Percentiles rank a stretch among this genome's conserved stretches.
Evolutionary conservation across 495 filamentous ascomycete species (phyloP).

Genomic region (Aspergillus cristatus): DNA sequence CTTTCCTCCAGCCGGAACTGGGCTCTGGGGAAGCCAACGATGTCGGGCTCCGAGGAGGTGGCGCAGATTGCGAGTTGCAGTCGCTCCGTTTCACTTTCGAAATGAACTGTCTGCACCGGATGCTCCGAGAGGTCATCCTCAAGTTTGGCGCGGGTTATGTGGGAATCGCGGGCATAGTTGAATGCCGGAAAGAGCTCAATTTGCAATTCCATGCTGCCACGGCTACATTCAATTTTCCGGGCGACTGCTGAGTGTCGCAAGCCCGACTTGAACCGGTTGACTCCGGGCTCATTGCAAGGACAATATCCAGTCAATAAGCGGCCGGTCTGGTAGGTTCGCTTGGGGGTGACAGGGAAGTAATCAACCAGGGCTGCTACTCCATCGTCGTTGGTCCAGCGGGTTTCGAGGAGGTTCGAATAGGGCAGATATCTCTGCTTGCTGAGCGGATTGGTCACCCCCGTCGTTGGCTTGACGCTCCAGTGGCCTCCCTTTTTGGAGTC

Average conservation of each 20-base stretch:
- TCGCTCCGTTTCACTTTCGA: constrained; percentile 45
- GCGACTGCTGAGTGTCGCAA: constrained; percentile 41
- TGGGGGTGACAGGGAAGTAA: constrained; percentile 50
- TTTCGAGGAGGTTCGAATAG: constrained; percentile 61
- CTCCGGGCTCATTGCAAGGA: constrained; percentile 22
- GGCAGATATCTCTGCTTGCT: constrained; percentile 66
- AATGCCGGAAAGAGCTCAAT: constrained; percentile 64
- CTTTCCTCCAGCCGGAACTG: constrained; percentile 42
- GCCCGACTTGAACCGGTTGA: constrained; percentile 32
- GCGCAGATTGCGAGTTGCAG: constrained; percentile 58
- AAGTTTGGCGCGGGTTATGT: constrained; percentile 29
- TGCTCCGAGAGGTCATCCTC: constrained; percentile 20
- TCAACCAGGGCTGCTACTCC: constrained; percentile 62
- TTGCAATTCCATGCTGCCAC: constrained; percentile 51
- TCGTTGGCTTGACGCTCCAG: constrained; percentile 49
- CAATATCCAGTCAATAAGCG: constrained; percentile 28
- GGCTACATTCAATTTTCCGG: constrained; percentile 59
- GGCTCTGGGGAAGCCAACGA: constrained; percentile 34
- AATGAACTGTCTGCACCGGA: constrained; percentile 52
- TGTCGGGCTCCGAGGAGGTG: constrained; percentile 45
- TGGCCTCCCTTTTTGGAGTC: constrained; percentile 64
- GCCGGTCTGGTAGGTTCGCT: constrained; percentile 13
- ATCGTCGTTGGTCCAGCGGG: constrained; percentile 59
- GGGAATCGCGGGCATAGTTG: constrained; percentile 52
- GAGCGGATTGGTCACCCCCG: constrained; percentile 38